phyloP scores from a whole-genome alignment of 2,329 filamentous ascomycete species.

The Diplodia intermedia region DNA sequence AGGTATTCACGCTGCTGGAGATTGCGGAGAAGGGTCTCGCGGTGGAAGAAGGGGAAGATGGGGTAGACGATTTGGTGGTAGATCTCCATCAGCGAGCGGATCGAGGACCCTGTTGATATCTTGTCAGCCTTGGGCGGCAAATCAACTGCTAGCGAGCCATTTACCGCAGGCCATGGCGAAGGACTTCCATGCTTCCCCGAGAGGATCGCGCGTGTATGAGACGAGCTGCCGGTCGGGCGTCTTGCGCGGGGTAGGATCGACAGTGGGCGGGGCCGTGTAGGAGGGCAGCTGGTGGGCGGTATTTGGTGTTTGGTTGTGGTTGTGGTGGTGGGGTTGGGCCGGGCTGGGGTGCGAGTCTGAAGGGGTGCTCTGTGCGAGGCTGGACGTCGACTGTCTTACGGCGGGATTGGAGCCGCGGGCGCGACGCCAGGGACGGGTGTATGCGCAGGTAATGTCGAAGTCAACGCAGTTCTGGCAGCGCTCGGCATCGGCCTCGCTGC shows the following conservation, averaged over 20 bases:
- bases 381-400: constrained; percentile 7
- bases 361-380: constrained; percentile 13
- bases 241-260: constrained; percentile 23
- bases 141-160: too few relatives aligned
- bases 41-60: constrained; percentile 61
- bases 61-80: constrained; percentile 64
- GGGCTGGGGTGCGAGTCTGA: constrained; percentile 25
- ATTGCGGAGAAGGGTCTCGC: constrained; percentile 51
- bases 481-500: constrained; percentile 44
- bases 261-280: not conserved
- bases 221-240: constrained; percentile 33
- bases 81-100: constrained; percentile 55
- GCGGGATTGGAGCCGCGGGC: constrained; percentile 15
- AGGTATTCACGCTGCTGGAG: constrained; percentile 55
- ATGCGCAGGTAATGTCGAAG: constrained; percentile 59
- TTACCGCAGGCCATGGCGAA: constrained; percentile 49
- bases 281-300: not conserved
- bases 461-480: constrained; percentile 60
- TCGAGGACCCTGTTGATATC: constrained; percentile 37
- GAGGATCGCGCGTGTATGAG: constrained; percentile 35
- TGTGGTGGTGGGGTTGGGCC: not conserved
- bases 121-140: constrained; percentile 30
- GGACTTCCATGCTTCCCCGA: constrained; percentile 49
- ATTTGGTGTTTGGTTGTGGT: not conserved
- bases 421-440: constrained; percentile 54